A percentile compares a stretch with the other conserved stretches of the same genome.
phyloP scores from a whole-genome alignment of 495 filamentous ascomycete species.

The Aspergillus asperescens region DNA sequence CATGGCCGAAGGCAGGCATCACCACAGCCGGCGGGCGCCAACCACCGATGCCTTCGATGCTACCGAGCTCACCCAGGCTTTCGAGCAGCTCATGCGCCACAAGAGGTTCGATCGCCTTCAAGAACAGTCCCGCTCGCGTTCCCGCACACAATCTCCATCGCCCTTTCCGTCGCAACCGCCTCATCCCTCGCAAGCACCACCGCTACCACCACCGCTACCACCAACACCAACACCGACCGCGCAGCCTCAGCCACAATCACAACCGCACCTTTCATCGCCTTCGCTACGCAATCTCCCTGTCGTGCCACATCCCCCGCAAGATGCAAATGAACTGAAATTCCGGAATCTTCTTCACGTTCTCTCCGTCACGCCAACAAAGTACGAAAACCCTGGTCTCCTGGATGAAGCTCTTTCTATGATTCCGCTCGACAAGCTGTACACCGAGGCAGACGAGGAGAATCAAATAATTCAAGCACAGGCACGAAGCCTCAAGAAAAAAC shows the following conservation, averaged over 20 bases:
- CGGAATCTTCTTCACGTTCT: constrained; percentile 75
- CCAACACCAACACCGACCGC: constrained; percentile 35
- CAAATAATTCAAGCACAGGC: constrained; percentile 83
- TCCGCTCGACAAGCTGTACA: constrained; percentile 87
- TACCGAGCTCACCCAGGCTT: constrained; percentile 54
- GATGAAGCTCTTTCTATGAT: constrained; percentile 86
- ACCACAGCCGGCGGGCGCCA: constrained; percentile 26
- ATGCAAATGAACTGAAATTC: constrained; percentile 72
- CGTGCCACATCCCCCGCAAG: constrained; percentile 72
- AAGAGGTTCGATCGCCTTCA: constrained; percentile 72
- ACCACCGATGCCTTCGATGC: constrained; percentile 40
- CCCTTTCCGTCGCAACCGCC: constrained; percentile 24
- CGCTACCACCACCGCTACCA: constrained; percentile 36
- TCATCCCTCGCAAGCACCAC: constrained; percentile 39
- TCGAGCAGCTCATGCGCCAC: constrained; percentile 71
- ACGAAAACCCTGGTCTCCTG: constrained; percentile 93
- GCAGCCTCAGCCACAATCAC: constrained; percentile 32
- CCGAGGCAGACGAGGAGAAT: constrained; percentile 87
- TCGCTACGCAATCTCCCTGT: constrained; percentile 67
- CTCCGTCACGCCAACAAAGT: constrained; percentile 80
- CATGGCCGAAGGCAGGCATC: constrained; percentile 40
- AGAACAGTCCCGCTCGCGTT: constrained; percentile 51
- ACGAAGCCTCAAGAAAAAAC: constrained; percentile 71
- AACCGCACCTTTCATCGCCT: constrained; percentile 60
- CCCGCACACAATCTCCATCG: constrained; percentile 46